Percentiles rank a stretch among this genome's conserved stretches.
phyloP scores from a whole-genome alignment of 148 eudicot genomes.

The Mesembryanthemum crystallinum region DNA sequence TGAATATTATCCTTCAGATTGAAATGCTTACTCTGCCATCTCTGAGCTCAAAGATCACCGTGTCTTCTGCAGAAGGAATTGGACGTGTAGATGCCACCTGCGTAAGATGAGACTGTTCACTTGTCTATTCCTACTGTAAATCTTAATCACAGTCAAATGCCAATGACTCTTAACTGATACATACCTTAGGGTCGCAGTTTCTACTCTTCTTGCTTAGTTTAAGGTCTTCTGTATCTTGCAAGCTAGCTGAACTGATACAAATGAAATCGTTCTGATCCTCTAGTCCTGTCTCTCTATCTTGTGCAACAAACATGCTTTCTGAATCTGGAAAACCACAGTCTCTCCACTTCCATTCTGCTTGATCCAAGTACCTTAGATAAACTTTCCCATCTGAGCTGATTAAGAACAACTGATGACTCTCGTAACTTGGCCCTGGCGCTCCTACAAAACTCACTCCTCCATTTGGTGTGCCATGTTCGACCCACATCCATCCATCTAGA shows the following conservation, averaged over 20 bases:
- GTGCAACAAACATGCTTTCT: constrained; percentile 18
- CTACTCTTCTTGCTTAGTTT: constrained; percentile 11
- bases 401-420: constrained; percentile 55
- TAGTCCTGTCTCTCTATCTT: constrained; percentile 10
- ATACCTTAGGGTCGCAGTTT: constrained; percentile 64
- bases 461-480: constrained; percentile 76
- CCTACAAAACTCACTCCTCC: constrained; percentile 50
- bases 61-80: constrained; percentile 58
- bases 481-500: constrained; percentile 76
- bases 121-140: constrained; percentile 6
- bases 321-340: constrained; percentile 48
- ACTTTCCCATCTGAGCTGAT: constrained; percentile 74
- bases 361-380: constrained; percentile 54
- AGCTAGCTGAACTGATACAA: constrained; percentile 18
- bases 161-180: constrained; percentile 1
- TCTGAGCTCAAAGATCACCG: constrained; percentile 68
- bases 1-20: background rate
- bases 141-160: background rate
- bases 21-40: constrained; percentile 72
- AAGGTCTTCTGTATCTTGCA: constrained; percentile 23
- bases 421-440: constrained; percentile 64
- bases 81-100: constrained; percentile 74
- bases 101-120: constrained; percentile 2
- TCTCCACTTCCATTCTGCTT: constrained; percentile 69
- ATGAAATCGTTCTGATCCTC: constrained; percentile 22